Percentiles rank a stretch among this genome's conserved stretches.
Conservation (phyloP, 345 rosid genomes). For the Populus simonii region DNA sequence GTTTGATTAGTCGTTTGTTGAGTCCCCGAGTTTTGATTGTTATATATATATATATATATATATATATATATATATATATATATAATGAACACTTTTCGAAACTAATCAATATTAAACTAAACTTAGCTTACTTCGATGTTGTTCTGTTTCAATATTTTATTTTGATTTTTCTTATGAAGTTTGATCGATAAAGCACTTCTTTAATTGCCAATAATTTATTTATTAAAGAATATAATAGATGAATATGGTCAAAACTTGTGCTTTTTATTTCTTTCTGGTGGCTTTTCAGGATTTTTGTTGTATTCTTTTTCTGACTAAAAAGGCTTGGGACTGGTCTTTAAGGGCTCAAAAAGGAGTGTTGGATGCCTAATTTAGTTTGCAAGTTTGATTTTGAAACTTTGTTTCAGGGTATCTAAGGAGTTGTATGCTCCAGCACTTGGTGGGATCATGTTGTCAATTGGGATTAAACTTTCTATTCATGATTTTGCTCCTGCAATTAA, state of each 20-base stretch:
- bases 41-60: not conserved
- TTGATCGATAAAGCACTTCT: not conserved
- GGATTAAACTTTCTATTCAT: conserved; percentile 72
- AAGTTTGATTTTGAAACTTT: conserved; percentile 8
- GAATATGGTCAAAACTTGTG: not conserved
- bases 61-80: not conserved
- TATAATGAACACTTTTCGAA: not conserved
- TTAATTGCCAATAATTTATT: not conserved
- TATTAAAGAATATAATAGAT: not conserved
- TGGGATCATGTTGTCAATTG: conserved; percentile 92
- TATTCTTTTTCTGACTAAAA: not conserved
- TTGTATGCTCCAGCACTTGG: conserved; percentile 96
- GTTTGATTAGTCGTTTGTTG: not conserved
- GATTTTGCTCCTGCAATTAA: conserved; percentile 89
- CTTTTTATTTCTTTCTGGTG: not conserved
- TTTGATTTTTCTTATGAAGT: not conserved
- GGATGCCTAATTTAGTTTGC: not conserved
- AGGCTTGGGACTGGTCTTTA: conserved; percentile 9
- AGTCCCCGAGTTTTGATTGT: not conserved
- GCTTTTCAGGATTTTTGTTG: not conserved
- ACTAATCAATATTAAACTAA: not conserved
- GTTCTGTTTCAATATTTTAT: conserved; percentile 2
- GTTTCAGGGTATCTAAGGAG: conserved; percentile 84
- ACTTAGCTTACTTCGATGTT: not conserved
- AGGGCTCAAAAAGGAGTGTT: conserved; percentile 6